A percentile compares a stretch with the other conserved stretches of the same genome.
Evolutionary conservation across 768 basidiomycete genomes (phyloP).

Genomic region (Collybiopsis luxurians): DNA sequence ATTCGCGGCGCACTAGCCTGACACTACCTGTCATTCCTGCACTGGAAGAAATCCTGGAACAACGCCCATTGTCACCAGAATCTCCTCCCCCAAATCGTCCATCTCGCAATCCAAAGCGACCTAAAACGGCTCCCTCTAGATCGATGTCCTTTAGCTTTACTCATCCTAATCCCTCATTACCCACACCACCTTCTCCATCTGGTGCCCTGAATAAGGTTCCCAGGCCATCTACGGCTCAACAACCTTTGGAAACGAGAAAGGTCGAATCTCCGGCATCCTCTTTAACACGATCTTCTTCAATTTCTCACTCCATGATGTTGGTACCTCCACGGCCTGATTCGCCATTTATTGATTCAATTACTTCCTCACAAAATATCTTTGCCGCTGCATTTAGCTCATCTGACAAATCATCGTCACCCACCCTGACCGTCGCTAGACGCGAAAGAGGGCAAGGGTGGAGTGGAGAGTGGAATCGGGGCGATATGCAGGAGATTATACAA

Average conservation of each 20-base stretch:
- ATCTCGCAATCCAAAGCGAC: background rate
- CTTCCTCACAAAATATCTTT: background rate
- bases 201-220: background rate
- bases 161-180: background rate
- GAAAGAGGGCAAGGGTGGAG: slow-evolving; percentile 10
- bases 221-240: background rate
- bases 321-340: slow-evolving; percentile 7
- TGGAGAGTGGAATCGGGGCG: slow-evolving; percentile 10
- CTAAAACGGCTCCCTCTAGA: slow-evolving; percentile 6
- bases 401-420: background rate
- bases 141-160: too few relatives aligned
- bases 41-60: background rate
- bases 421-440: background rate
- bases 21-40: background rate
- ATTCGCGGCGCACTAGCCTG: slow-evolving; percentile 1
- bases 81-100: background rate
- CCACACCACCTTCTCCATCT: background rate
- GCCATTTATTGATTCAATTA: slow-evolving; percentile 2
- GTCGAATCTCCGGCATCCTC: background rate
- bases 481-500: slow-evolving; percentile 10
- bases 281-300: background rate
- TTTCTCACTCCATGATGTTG: slow-evolving; percentile 4
- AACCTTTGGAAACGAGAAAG: background rate
- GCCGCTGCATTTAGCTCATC: background rate
- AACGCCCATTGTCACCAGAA: background rate